phyloP scores from a whole-genome alignment of 768 basidiomycete species.

The Lentinus brumalis region DNA sequence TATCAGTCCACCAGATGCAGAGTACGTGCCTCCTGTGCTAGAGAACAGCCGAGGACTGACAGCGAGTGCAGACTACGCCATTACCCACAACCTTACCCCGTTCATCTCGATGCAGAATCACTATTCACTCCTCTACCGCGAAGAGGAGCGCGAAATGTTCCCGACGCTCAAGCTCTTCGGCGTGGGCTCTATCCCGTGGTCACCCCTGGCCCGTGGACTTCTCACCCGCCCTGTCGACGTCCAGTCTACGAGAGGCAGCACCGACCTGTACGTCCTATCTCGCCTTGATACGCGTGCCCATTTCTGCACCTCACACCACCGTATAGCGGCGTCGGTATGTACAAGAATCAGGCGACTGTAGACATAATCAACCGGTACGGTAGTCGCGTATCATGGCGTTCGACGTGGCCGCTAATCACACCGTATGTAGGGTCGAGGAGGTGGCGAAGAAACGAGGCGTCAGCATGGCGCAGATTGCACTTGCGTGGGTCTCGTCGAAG shows the following conservation, averaged over 20 bases:
- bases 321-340: conserved; percentile 6
- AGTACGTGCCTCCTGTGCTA: conserved; percentile 15
- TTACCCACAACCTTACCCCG: conserved; percentile 44
- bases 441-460: conserved; percentile 42
- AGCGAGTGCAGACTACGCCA: conserved; percentile 39
- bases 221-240: conserved; percentile 31
- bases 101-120: conserved; percentile 74
- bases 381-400: neutral
- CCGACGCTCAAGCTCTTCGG: conserved; percentile 44
- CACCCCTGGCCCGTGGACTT: conserved; percentile 38
- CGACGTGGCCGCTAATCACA: too few species aligned
- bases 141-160: conserved; percentile 63
- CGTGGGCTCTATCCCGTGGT: conserved; percentile 44
- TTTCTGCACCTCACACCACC: neutral
- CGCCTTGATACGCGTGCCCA: too few species aligned
- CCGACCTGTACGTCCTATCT: neutral
- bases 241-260: conserved; percentile 26
- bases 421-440: conserved; percentile 35
- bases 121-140: conserved; percentile 57
- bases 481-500: conserved; percentile 40
- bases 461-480: conserved; percentile 45
- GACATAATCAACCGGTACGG: neutral
- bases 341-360: neutral
- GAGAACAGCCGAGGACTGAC: neutral
- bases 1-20: conserved; percentile 36